Evolutionary conservation across 352 stramenopile genomes (phyloP), one percentile per base, ranked within the genome.

Genomic region (Thalassiosira delicatula): DNA sequence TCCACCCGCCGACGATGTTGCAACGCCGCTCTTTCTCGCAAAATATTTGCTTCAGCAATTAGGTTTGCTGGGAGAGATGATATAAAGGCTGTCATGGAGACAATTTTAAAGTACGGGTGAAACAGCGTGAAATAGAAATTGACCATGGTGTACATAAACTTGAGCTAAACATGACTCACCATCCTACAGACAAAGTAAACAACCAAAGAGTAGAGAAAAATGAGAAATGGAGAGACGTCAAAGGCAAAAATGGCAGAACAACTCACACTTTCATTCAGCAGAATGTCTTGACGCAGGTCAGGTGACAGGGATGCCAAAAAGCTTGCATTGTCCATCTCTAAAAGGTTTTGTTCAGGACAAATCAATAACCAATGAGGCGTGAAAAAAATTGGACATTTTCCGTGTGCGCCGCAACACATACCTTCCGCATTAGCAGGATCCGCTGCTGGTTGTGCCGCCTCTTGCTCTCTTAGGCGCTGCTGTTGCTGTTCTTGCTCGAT

Each of bases 301-400:
- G 96, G 96, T 3, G 95, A 92, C 7, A 99, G 76, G 1, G 97
- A 99, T 3, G 97, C 96, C 8, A 99, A 91, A 88, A 99, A 98
- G 9, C 95, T 98, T 32, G 96, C 96, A 88, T 98, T 98, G 85
- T 99, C 97, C 96, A 99, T 99, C 60, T 99, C 54, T 96, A 54
- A 37, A 21, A 35, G 27, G 59, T 68, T n/a, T 33, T 56, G 33
- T 59, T 40, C 21, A 54, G 61, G 62, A 62, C 21, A 42, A 59
- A 19, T 30, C n/a, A n/a, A 59, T 7, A 59, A 51, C n/a, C 19
- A n/a, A 42, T 32, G 57, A 44, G 17, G 53, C 53, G 59, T 53
- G 14, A 68, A 49, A 49, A 27, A 21, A 21, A 49, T 49, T 42
- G n/a, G n/a, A n/a, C n/a, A n/a, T n/a, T n/a, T n/a, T n/a, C n/a